Base-by-base conservation (phyloP, 2,329 filamentous ascomycete species). In the Sporothrix inflata region DNA sequence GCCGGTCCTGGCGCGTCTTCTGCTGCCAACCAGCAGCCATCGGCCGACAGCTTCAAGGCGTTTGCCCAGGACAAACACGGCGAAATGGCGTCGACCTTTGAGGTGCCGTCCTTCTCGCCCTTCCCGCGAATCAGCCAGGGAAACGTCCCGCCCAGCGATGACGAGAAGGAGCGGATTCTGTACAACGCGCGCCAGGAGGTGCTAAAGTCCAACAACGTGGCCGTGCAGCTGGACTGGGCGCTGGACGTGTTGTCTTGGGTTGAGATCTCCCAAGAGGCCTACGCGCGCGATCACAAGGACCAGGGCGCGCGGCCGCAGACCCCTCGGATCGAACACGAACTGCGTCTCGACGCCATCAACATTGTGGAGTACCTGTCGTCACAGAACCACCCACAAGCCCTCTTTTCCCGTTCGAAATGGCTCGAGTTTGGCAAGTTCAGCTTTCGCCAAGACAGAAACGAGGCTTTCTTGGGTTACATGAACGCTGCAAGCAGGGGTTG, bases 371-470 rank as follows among this genome's bases (percentile, higher is more conserved):
- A 98, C 80, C 85, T 99, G 47, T 92, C 95, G 30, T 92, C 94
- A 69, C 96, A 99, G 80, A 90, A 91, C 75, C 96, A 99, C 77
- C 96, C 96, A 30, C 94, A 96, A 79, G 96, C 96, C 30, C 90
- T 97, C 76, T 99, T 98, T 80, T 93, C 98, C 84, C 90, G 90
- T 77, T 93, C 94, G 73, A 98, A 97, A 87, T 99, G 96, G 96
- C 86, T 97, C 68, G 96, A 99, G 80, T 99, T 98, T 85, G 96
- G 96, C 77, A 97, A 97, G 79, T 98, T 98, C 79, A 94, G 94
- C 51, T 90, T 91, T 81, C 90, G 94, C 38, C 86, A 94, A 73
- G 96, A 99, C 84, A 97, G 97, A 84, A 94, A 95, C 78, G 95
- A 98, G 82, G 95, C 96, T 8, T 98, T 97, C 80, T 84, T 90